phyloP scores from a whole-genome alignment of 441 rosid genomes.

The Gossypium davidsonii region DNA sequence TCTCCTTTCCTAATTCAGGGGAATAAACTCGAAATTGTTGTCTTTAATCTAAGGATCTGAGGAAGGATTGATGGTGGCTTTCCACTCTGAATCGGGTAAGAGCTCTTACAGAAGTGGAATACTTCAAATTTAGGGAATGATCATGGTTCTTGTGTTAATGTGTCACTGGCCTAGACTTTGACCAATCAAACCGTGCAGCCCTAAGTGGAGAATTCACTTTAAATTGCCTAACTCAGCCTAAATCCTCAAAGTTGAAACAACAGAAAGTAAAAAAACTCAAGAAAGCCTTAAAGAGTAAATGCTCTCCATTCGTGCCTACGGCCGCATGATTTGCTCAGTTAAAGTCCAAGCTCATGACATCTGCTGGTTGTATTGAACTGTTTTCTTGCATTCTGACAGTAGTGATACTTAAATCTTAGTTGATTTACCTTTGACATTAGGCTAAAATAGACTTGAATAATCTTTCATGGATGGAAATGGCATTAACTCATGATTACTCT shows the following conservation, averaged over 20 bases:
- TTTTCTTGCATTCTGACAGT: neutral
- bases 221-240: no score
- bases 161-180: no score
- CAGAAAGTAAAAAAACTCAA: no score
- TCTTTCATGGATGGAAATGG: neutral
- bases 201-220: no score
- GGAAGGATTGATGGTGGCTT: constrained; percentile 56
- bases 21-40: constrained; percentile 75
- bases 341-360: no score
- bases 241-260: no score
- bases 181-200: no score
- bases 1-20: constrained; percentile 38
- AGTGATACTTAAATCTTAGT: neutral
- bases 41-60: constrained; percentile 70
- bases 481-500: neutral
- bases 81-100: neutral
- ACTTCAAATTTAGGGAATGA: neutral
- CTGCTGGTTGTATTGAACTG: neutral
- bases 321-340: no score
- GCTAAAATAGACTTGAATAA: no score
- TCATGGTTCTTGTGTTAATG: neutral
- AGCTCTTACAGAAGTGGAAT: neutral
- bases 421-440: neutral
- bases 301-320: no score
- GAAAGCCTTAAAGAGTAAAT: no score